Evolutionary conservation across 2,329 filamentous ascomycete species (phyloP).

Genomic region (Venturiaceae sp.): DNA sequence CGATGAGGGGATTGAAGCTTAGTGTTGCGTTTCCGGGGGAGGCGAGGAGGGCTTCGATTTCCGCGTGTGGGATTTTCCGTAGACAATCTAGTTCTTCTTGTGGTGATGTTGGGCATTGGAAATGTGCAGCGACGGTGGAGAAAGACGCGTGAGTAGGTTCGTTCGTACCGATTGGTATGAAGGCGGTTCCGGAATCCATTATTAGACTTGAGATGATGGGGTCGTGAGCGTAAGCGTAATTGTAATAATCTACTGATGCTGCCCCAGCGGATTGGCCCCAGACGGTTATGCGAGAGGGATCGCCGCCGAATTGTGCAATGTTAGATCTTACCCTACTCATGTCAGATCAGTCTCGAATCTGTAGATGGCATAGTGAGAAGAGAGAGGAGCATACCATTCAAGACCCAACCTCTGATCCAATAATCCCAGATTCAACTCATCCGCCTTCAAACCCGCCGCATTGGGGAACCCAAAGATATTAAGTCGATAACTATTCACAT

Average conservation of each 20-base stretch:
- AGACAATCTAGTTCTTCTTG: conserved; percentile 26
- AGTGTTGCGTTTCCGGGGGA: conserved; percentile 11
- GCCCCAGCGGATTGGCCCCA: conserved; percentile 44
- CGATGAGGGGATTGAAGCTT: conserved; percentile 18
- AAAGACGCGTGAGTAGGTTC: conserved; percentile 25
- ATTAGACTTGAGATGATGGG: conserved; percentile 17
- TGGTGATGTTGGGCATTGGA: conserved; percentile 15
- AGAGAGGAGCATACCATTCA: conserved; percentile 35
- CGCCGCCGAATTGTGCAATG: conserved; percentile 43
- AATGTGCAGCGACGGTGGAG: conserved; percentile 23
- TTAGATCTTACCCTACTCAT: conserved; percentile 38
- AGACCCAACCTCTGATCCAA: conserved; percentile 30
- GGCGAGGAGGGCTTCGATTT: conserved; percentile 22
- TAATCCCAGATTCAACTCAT: conserved; percentile 25
- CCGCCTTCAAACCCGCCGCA: conserved; percentile 17
- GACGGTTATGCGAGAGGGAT: conserved; percentile 30
- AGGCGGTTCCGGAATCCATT: conserved; percentile 19
- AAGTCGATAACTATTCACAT: conserved; percentile 25
- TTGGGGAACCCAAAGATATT: conserved; percentile 33
- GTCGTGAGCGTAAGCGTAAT: conserved; percentile 19
- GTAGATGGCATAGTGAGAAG: too few species aligned
- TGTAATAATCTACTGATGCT: conserved; percentile 18
- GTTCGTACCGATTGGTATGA: conserved; percentile 13
- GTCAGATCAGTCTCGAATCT: conserved; percentile 30
- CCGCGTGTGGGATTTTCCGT: conserved; percentile 17